phyloP scores from a whole-genome alignment of 495 filamentous ascomycete genomes.

The Penicillium desertorum region DNA sequence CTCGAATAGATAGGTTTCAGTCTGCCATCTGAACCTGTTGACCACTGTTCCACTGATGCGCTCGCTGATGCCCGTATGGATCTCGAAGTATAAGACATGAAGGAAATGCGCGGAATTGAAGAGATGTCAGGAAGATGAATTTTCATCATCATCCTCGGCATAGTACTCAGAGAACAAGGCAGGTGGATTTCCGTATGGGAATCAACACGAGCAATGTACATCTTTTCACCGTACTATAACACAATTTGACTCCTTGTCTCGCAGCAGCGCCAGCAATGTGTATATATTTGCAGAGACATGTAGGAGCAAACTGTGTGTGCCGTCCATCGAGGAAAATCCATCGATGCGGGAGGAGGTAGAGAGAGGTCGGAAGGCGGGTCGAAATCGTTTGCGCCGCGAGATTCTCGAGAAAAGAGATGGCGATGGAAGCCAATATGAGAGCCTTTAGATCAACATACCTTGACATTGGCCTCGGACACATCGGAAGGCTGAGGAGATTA shows the following conservation, averaged over 20 bases:
- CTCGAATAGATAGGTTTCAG: background rate
- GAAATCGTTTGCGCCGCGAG: conserved; percentile 43
- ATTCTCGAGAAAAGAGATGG: conserved; percentile 49
- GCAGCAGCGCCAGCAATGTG: conserved; percentile 33
- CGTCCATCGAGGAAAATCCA: conserved; percentile 29
- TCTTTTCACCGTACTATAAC: conserved; percentile 39
- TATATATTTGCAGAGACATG: conserved; percentile 28
- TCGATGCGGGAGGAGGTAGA: conserved; percentile 29
- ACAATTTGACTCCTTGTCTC: conserved; percentile 50
- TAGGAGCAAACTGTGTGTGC: conserved; percentile 43
- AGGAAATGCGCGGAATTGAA: conserved; percentile 25
- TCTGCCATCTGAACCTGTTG: conserved; percentile 14
- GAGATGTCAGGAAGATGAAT: conserved; percentile 23
- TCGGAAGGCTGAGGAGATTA: conserved; percentile 79
- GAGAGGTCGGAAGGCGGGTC: conserved; percentile 34
- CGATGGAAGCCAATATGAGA: conserved; percentile 56
- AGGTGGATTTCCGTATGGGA: conserved; percentile 18
- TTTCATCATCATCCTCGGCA: conserved; percentile 37
- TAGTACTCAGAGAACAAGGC: conserved; percentile 37
- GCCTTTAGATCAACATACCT: conserved; percentile 92
- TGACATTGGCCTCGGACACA: conserved; percentile 92
- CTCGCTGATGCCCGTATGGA: conserved; percentile 56
- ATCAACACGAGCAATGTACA: conserved; percentile 24
- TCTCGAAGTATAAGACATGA: conserved; percentile 27
- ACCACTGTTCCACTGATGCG: conserved; percentile 56